These are phyloP conservation scores for Coniochaeta sp. DNA, from an alignment of 2,329 filamentous ascomycete genomes.

Conservation along the genomic window DNA sequence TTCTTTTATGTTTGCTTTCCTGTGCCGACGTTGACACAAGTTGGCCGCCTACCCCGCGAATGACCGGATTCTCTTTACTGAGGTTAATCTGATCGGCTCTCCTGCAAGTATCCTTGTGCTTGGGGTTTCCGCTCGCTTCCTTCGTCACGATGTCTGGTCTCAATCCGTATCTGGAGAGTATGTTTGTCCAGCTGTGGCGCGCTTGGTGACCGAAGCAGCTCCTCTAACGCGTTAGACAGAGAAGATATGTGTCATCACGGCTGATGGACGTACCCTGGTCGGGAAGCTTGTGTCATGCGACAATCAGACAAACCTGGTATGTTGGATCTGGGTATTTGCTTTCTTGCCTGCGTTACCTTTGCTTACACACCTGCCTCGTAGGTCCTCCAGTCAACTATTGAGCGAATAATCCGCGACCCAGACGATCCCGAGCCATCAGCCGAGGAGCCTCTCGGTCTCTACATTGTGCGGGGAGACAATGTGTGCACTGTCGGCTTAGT, in stretches of 20 bases:
- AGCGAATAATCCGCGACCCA: constrained; percentile 80
- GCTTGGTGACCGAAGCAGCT: neutral
- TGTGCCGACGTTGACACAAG: neutral
- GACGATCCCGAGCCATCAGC: constrained; percentile 78
- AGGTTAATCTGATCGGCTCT: neutral
- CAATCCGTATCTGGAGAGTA: constrained; percentile 1
- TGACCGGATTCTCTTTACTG: neutral
- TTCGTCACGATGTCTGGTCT: neutral
- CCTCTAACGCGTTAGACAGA: constrained; percentile 43
- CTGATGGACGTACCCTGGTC: constrained; percentile 79
- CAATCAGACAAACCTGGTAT: constrained; percentile 79
- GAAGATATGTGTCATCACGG: constrained; percentile 84
- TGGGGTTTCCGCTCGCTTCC: neutral
- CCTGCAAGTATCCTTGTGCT: neutral
- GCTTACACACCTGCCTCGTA: constrained; percentile 16
- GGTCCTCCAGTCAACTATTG: constrained; percentile 75
- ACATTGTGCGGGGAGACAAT: constrained; percentile 89
- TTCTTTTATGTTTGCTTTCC: neutral
- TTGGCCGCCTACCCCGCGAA: neutral
- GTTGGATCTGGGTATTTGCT: constrained; percentile 9
- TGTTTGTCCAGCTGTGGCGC: neutral
- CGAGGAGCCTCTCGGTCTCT: constrained; percentile 77
- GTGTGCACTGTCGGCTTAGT: constrained; percentile 85
- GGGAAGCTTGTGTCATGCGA: constrained; percentile 82
- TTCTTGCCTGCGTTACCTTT: neutral